Evolutionary conservation across 2,329 filamentous ascomycete genomes (phyloP).

Genomic region (Colletotrichum sp.): DNA sequence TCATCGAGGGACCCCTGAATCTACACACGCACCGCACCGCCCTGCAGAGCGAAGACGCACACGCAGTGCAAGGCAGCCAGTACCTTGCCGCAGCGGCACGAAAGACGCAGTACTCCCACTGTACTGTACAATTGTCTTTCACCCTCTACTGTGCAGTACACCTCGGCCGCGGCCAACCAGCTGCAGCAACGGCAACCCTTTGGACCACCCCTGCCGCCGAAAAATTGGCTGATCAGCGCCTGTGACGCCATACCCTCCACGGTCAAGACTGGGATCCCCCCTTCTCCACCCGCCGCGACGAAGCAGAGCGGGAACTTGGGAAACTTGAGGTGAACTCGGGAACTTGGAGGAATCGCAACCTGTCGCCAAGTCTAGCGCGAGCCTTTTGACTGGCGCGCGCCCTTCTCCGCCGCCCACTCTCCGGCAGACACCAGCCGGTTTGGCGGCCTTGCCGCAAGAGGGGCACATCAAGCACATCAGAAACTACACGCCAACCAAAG

Average conservation of each 20-base stretch:
- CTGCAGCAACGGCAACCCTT: neutral
- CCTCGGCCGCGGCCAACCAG: neutral
- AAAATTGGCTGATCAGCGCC: conserved; percentile 31
- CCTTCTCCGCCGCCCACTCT: conserved; percentile 4
- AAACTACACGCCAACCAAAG: neutral
- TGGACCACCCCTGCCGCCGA: neutral
- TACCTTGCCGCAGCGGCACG: neutral
- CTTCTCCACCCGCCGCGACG: neutral
- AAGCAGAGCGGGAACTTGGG: neutral
- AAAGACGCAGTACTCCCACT: neutral
- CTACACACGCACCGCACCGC: neutral
- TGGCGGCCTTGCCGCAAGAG: conserved; percentile 7
- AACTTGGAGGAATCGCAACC: neutral
- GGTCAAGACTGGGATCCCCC: conserved; percentile 9
- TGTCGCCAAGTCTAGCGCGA: conserved; percentile 2
- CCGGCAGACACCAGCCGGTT: conserved; percentile 20
- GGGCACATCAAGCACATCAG: neutral
- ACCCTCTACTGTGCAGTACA: neutral
- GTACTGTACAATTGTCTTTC: neutral
- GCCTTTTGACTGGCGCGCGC: conserved; percentile 5
- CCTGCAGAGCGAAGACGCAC: neutral
- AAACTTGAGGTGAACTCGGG: neutral
- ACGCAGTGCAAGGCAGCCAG: neutral
- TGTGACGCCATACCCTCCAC: conserved; percentile 35
- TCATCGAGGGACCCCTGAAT: neutral